These are phyloP conservation scores for Hemileia vastatrix DNA, from an alignment of 1,284 basidiomycete genomes.

Conservation along the genomic window DNA sequence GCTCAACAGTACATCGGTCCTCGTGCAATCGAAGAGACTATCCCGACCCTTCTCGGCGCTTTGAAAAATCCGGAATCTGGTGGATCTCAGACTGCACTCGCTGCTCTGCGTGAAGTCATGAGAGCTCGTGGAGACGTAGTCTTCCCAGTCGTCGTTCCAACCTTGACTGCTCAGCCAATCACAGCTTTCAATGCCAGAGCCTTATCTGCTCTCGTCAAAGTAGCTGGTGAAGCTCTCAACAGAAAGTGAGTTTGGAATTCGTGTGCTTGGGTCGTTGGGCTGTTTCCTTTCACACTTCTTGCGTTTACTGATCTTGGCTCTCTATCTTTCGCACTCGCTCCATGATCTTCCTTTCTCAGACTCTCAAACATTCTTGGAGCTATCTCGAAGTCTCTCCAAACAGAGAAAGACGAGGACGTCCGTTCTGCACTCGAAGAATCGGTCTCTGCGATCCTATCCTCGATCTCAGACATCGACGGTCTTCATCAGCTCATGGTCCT, in stretches of 20 bases:
- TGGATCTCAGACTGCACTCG: slow-evolving; percentile 85
- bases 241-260: slow-evolving; percentile 62
- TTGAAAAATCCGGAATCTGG: slow-evolving; percentile 77
- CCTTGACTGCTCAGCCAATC: slow-evolving; percentile 79
- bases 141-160: slow-evolving; percentile 93
- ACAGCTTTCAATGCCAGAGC: slow-evolving; percentile 91
- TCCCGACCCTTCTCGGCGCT: slow-evolving; percentile 85
- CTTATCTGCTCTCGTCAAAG: slow-evolving; percentile 75
- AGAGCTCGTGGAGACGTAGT: slow-evolving; percentile 75
- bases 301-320: background rate
- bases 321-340: too few relatives aligned
- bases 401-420: slow-evolving; percentile 59
- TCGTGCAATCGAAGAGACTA: slow-evolving; percentile 90
- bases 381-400: slow-evolving; percentile 58
- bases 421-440: slow-evolving; percentile 63
- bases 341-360: slow-evolving; percentile 45
- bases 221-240: slow-evolving; percentile 82
- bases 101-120: slow-evolving; percentile 81
- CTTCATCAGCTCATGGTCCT: slow-evolving; percentile 76
- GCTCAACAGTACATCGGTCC: slow-evolving; percentile 80
- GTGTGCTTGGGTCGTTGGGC: slow-evolving; percentile 37
- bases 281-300: background rate
- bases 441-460: slow-evolving; percentile 59
- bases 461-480: slow-evolving; percentile 72
- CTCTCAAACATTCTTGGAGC: slow-evolving; percentile 65